phyloP scores from a whole-genome alignment of 2,329 filamentous ascomycete species.

The Neonectria punicea region DNA sequence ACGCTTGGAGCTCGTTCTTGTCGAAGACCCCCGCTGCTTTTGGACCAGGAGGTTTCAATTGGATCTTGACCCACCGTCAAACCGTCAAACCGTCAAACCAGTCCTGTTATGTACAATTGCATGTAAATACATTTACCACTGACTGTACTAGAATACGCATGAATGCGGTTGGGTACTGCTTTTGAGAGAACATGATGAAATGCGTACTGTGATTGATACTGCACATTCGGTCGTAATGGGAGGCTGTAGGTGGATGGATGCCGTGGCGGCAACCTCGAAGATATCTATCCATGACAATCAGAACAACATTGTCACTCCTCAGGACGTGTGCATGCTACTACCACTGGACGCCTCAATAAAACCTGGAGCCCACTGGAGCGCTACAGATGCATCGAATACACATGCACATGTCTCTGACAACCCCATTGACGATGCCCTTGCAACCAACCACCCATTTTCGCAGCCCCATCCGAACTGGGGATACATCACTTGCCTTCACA shows the following conservation, averaged over 20 bases:
- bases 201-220: not conserved
- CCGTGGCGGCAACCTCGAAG: not conserved
- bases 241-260: not conserved
- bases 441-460: not conserved
- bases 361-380: not conserved
- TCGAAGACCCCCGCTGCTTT: not conserved
- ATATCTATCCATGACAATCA: not conserved
- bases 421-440: not conserved
- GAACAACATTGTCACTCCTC: not conserved
- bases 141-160: not conserved
- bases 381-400: not conserved
- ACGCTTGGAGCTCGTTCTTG: not conserved
- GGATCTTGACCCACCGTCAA: not conserved
- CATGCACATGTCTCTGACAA: not conserved
- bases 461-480: not conserved
- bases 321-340: not conserved
- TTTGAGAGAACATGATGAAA: no score
- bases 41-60: not conserved
- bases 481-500: not conserved
- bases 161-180: not conserved
- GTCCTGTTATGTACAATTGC: not conserved
- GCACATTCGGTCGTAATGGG: not conserved
- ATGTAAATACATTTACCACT: constrained; percentile 1
- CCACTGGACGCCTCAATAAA: not conserved
- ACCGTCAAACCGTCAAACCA: not conserved